Evolutionary conservation across 345 rosid species (phyloP), one percentile per base, ranked within the genome.

Genomic region (Iberis pinnata): DNA sequence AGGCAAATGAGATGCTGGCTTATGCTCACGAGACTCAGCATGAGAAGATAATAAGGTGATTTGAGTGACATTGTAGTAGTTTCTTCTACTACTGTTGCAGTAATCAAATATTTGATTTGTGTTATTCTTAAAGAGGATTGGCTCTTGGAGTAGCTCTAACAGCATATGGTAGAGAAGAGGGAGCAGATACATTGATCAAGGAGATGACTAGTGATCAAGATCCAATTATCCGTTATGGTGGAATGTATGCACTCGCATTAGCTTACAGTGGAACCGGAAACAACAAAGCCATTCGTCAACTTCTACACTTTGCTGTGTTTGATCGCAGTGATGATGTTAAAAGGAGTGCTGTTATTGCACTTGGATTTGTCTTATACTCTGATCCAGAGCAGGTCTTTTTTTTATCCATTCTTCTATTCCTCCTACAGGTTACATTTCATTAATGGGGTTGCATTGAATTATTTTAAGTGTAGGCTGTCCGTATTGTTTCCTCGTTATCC

Each of bases 351-450:
- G 99, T 88, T 70, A 77, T 93, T 64, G 97, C 99, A 5, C 95
- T 93, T 63, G 99, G 99, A 56, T 93, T 93, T 76, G 97, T 93
- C 69, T 72, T 93, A 52, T 93, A 88, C 75, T 82, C 95, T 19
- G 97, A 88, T 52, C 99, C 99, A 10, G 97, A 88, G 76, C 97
- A 93, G 97, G 99, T 69, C 46, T n/a, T n/a, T n/a, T n/a, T n/a
- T n/a, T n/a, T n/a, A n/a, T n/a, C n/a, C n/a, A n/a, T n/a, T n/a
- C n/a, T n/a, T n/a, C n/a, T n/a, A n/a, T n/a, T n/a, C n/a, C n/a
- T n/a, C n/a, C n/a, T n/a, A n/a, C n/a, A n/a, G n/a, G n/a, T n/a
- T n/a, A n/a, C n/a, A n/a, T n/a, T n/a, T 54, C 16, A 6, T 31
- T 68, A 42, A 61, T 20, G 32, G 14, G 18, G 53, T 58, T 14